phyloP scores from a whole-genome alignment of 2,329 filamentous ascomycete species.

The Reticulascus tulasneorum region DNA sequence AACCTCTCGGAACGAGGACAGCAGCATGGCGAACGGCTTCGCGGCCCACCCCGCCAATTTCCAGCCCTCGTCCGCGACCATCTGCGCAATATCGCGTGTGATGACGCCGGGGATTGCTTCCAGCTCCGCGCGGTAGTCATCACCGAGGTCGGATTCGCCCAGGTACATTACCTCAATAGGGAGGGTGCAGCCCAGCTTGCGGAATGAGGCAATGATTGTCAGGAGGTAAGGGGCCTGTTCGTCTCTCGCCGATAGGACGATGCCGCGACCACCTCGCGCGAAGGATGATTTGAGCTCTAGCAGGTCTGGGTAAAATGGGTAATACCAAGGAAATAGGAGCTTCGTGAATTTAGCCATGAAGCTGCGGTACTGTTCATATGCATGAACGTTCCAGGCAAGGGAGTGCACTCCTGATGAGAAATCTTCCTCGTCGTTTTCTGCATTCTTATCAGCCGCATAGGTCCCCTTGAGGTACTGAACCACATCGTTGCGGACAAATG shows the following conservation, averaged over 20 bases:
- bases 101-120: neutral
- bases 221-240: neutral
- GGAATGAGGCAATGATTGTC: neutral
- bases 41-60: neutral
- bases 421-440: too few species aligned
- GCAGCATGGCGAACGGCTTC: neutral
- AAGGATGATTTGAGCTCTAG: neutral
- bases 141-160: neutral
- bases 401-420: too few species aligned
- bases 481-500: neutral
- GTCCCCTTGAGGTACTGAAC: neutral
- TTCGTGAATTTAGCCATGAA: neutral
- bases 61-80: neutral
- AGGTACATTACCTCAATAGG: constrained; percentile 1
- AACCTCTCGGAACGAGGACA: neutral
- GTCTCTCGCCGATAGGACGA: neutral
- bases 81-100: neutral
- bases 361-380: neutral
- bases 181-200: neutral
- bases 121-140: neutral
- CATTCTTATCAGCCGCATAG: too few species aligned
- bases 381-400: neutral
- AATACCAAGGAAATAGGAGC: neutral
- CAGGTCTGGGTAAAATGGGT: neutral
- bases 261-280: neutral